Evolutionary conservation across 1,284 basidiomycete genomes (phyloP).

Genomic region (Schizopora paradoxa): DNA sequence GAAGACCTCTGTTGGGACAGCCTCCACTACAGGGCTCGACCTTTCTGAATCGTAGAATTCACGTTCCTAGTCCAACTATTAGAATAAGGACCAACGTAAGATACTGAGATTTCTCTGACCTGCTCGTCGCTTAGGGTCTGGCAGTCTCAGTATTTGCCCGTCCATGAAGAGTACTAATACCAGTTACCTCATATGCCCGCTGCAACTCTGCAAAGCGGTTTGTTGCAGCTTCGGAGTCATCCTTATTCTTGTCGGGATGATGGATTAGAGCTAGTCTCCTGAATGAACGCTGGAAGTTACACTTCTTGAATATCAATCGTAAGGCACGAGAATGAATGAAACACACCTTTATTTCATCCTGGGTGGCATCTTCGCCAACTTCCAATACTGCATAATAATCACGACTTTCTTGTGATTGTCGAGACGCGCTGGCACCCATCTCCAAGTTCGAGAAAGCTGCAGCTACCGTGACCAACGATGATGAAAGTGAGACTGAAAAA

Average conservation of each 20-base stretch:
- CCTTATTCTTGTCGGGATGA: slow-evolving; percentile 86
- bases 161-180: slow-evolving; percentile 7
- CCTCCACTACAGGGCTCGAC: slow-evolving; percentile 73
- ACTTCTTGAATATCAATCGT: slow-evolving; percentile 38
- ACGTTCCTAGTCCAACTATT: slow-evolving; percentile 67
- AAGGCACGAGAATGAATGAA: no score
- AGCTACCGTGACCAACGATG: no score
- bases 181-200: slow-evolving; percentile 85
- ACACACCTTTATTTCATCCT: slow-evolving; percentile 87
- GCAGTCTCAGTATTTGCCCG: slow-evolving; percentile 9
- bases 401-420: slow-evolving; percentile 28
- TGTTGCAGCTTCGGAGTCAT: slow-evolving; percentile 81
- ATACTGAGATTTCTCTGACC: slow-evolving; percentile 40
- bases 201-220: slow-evolving; percentile 84
- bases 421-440: no score
- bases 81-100: slow-evolving; percentile 8
- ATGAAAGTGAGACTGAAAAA: no score
- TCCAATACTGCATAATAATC: slow-evolving; percentile 82
- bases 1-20: slow-evolving; percentile 76
- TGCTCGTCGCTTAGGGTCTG: slow-evolving; percentile 88
- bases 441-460: no score
- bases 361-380: slow-evolving; percentile 72
- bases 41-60: slow-evolving; percentile 98
- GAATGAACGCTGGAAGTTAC: slow-evolving; percentile 65
- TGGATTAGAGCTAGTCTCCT: slow-evolving; percentile 79